Percentiles rank a stretch among this genome's conserved stretches.
phyloP scores from a whole-genome alignment of 768 basidiomycete genomes.

The Leccinum broughii region DNA sequence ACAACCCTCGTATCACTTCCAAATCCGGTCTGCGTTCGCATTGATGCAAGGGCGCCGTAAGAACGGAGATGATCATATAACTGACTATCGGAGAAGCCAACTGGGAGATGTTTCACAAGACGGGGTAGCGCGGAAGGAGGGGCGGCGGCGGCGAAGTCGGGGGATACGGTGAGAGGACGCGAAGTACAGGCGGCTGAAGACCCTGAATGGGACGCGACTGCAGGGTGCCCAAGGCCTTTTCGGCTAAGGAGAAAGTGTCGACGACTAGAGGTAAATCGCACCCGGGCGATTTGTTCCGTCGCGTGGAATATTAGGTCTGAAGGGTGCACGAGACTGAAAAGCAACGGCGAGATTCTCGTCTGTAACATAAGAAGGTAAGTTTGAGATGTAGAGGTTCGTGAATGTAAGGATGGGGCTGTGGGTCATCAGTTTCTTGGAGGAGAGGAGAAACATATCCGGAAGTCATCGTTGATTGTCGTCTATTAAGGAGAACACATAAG shows the following conservation, averaged over 20 bases:
- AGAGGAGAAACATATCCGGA: conserved; percentile 37
- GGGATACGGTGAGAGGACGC: conserved; percentile 82
- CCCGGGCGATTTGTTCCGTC: conserved; percentile 49
- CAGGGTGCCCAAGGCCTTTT: conserved; percentile 84
- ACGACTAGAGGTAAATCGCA: conserved; percentile 10
- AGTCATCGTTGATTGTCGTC: conserved; percentile 38
- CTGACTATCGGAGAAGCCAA: conserved; percentile 62
- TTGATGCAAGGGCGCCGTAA: conserved; percentile 81
- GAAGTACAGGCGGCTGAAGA: conserved; percentile 55
- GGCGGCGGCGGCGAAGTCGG: conserved; percentile 70
- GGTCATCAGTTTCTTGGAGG: conserved; percentile 32
- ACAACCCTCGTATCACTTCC: conserved; percentile 76
- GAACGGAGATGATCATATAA: conserved; percentile 86
- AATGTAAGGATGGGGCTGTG: conserved; percentile 73
- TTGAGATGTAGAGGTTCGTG: conserved; percentile 87
- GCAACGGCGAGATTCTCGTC: conserved; percentile 78
- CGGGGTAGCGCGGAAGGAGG: conserved; percentile 75
- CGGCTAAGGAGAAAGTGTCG: conserved; percentile 49
- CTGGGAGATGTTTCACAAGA: conserved; percentile 82
- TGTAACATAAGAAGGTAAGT: conserved; percentile 67
- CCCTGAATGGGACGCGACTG: conserved; percentile 73
- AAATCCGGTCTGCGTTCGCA: conserved; percentile 70
- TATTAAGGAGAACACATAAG: conserved; percentile 10
- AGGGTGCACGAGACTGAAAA: conserved; percentile 74
- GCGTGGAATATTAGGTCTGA: conserved; percentile 74